Base-by-base conservation (phyloP, 2,329 filamentous ascomycete species). In the Pyricularia sp. region DNA sequence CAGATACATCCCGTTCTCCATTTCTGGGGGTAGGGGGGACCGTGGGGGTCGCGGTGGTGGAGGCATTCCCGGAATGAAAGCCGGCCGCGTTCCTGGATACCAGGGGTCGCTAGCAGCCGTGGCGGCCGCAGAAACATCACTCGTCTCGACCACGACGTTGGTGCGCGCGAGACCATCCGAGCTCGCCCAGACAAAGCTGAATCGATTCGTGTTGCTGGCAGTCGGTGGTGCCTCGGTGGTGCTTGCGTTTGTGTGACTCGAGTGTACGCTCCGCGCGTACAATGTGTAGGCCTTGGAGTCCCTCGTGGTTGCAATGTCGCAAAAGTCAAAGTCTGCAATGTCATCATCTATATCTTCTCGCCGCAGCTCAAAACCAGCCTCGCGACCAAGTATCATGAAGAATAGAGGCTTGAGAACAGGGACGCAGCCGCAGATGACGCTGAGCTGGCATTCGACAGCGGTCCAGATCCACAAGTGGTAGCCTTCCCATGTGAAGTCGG, bases 401-500 rank as follows among this genome's bases (percentile, higher is more conserved):
- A 70, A 72, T 1, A 73, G 62, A 6, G 70, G 66, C 65, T 70
- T 71, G 16, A 78, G 70, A 24, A 73, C 73, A 0, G 76, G 76
- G 1, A 76, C 71, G 57, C 74, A 78, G 19, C 76, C 76, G 62
- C 76, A 78, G 31, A 77, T 75, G 30, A 78, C 72, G n/a, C 75
- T 76, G 24, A 78, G 66, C 62, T 78, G 77, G 1, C 74, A 75
- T 66, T 78, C 76, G 26, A 78, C 72, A 2, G 76, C 74, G 1
- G 76, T 77, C 76, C 76, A 78, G 33, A 77, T 74, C 76, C 76
- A 78, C 22, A 78, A 69, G 16, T 75, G 68, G 60, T 75, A 75
- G 0, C 76, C 75, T 8, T 76, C 68, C 76, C 76, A 78, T 2
- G 76, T 78, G 0, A 78, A 72, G 66, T 78, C 76, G 68, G 75